Evolutionary conservation across 176 grass and related monocot species (phyloP).

Genomic region (Panicum miliaceum): DNA sequence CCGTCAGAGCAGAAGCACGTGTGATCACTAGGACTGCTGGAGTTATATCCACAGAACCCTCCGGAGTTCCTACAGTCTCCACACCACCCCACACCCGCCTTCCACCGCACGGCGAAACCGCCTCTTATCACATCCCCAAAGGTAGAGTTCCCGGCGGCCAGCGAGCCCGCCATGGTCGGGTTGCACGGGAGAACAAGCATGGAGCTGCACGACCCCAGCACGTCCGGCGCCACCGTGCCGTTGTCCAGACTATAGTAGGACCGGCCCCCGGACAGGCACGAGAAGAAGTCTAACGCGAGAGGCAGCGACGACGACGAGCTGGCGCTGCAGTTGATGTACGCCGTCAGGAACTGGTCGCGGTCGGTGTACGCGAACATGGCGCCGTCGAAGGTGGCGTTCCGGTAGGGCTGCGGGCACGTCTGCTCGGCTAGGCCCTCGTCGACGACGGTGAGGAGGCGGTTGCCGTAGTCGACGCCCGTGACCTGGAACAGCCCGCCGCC

Average conservation of each 20-base stretch:
- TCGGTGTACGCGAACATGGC: conserved; percentile 34
- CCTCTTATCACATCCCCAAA: not conserved
- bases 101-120: conserved; percentile 53
- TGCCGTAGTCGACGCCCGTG: conserved; percentile 6
- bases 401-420: not conserved
- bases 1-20: conserved; percentile 50
- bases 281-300: not conserved
- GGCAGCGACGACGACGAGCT: not conserved
- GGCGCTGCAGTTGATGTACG: conserved; percentile 36
- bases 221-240: not conserved
- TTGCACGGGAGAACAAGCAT: not conserved
- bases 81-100: conserved; percentile 46
- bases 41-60: conserved; percentile 47
- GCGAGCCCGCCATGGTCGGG: not conserved
- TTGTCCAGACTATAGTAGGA: conserved; percentile 35
- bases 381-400: conserved; percentile 41
- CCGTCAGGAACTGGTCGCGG: conserved; percentile 28
- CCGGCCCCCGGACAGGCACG: conserved; percentile 6
- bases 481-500: not conserved
- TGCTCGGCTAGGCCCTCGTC: conserved; percentile 11
- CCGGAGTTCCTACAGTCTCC: conserved; percentile 43
- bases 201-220: conserved; percentile 33
- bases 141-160: conserved; percentile 25
- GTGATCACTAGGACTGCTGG: not conserved
- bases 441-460: conserved; percentile 34